Percentiles rank a stretch among this genome's conserved stretches.
Evolutionary conservation across 2,329 filamentous ascomycete species (phyloP).

Genomic region (Epichloe scottii): DNA sequence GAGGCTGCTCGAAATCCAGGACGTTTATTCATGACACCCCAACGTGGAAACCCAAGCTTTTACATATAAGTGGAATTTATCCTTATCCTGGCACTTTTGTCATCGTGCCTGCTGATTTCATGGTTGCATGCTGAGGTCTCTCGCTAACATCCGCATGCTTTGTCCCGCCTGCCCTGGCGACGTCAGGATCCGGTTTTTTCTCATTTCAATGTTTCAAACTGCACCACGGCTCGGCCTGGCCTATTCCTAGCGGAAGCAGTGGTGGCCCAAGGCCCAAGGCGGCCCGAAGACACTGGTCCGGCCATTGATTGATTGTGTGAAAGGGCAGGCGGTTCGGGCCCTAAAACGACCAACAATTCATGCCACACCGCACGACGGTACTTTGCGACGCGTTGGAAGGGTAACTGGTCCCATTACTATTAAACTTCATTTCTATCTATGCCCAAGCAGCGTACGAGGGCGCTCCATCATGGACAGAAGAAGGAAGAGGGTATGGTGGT

Average conservation of each 20-base stretch:
- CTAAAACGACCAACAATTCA: neutral
- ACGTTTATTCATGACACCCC: neutral
- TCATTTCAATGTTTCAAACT: neutral
- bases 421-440: constrained; percentile 2
- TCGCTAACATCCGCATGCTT: neutral
- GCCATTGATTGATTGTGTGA: too few species aligned
- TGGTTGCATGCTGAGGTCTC: neutral
- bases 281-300: too few species aligned
- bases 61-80: too few species aligned
- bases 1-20: neutral
- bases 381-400: too few species aligned
- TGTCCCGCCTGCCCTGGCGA: neutral
- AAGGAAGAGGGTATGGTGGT: constrained; percentile 18
- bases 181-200: constrained; percentile 1
- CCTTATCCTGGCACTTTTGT: neutral
- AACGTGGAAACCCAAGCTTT: neutral
- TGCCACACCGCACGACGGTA: too few species aligned
- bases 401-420: neutral
- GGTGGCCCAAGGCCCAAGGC: too few species aligned
- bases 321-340: too few species aligned
- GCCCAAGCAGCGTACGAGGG: constrained; percentile 7
- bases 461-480: constrained; percentile 10
- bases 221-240: neutral
- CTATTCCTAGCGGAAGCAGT: neutral
- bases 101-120: neutral